phyloP scores from a whole-genome alignment of 352 stramenopile genomes.

The Elongisporangium senticosum region DNA sequence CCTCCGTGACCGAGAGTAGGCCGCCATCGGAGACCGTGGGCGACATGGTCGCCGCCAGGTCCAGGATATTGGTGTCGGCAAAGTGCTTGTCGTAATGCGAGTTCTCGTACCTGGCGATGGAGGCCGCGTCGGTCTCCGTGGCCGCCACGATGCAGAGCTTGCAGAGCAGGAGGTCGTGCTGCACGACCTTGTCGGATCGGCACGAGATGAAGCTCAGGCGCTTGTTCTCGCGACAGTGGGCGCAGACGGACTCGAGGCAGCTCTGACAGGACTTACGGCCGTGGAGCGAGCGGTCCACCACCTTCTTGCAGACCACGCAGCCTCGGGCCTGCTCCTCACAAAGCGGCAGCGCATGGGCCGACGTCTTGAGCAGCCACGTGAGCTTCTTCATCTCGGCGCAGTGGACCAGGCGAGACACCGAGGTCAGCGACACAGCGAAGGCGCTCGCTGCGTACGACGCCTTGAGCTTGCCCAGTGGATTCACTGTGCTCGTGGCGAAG shows the following conservation, averaged over 20 bases:
- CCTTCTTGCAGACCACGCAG: background rate
- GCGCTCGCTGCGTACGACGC: background rate
- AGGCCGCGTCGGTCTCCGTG: background rate
- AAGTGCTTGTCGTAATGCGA: background rate
- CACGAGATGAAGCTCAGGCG: slow-evolving; percentile 27
- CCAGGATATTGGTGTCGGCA: background rate
- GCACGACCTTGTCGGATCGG: background rate
- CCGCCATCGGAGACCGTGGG: background rate
- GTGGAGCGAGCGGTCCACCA: background rate
- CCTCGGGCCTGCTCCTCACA: background rate
- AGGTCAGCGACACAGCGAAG: background rate
- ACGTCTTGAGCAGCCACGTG: slow-evolving; percentile 5
- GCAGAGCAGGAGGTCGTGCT: background rate
- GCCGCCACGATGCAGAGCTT: background rate
- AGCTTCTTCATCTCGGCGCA: slow-evolving; percentile 19
- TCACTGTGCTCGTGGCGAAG: slow-evolving; percentile 6
- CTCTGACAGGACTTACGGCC: slow-evolving; percentile 18
- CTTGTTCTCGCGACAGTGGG: slow-evolving; percentile 34
- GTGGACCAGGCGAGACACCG: background rate
- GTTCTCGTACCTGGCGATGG: background rate
- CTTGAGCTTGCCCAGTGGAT: background rate
- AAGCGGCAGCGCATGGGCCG: background rate
- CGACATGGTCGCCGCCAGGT: background rate
- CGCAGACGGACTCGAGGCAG: slow-evolving; percentile 31
- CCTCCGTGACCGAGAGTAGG: background rate